Evolutionary conservation across 2,329 filamentous ascomycete species (phyloP).

Genomic region (Aspergillus fischeri): DNA sequence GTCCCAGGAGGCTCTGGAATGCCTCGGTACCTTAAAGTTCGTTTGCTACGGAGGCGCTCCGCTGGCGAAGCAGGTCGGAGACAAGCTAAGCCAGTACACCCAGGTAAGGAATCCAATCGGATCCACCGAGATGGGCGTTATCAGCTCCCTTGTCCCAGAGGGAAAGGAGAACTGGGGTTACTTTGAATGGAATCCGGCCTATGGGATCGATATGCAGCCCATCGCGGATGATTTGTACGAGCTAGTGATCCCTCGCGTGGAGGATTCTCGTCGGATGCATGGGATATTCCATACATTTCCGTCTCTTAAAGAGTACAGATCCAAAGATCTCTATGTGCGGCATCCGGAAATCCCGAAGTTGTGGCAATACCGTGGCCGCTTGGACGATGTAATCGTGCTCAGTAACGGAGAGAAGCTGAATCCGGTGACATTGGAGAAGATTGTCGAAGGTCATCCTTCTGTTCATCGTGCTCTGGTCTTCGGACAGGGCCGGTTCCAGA

Average conservation of each 20-base stretch:
- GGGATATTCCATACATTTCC: too few species aligned
- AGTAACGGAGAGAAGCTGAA: conserved; percentile 44
- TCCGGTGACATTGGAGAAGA: conserved; percentile 35
- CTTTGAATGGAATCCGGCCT: background rate
- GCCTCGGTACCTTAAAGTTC: conserved; percentile 6
- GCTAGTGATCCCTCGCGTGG: too few species aligned
- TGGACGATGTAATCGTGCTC: conserved; percentile 41
- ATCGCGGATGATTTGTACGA: too few species aligned
- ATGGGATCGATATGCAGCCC: conserved; percentile 1
- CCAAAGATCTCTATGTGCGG: too few species aligned
- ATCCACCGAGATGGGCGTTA: conserved; percentile 1
- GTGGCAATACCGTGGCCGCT: too few species aligned
- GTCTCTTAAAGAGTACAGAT: too few species aligned
- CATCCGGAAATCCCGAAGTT: too few species aligned
- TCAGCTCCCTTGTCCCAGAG: conserved; percentile 1
- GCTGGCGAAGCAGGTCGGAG: too few species aligned
- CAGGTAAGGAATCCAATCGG: background rate
- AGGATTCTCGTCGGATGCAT: too few species aligned
- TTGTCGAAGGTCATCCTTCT: conserved; percentile 26
- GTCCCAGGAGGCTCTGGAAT: conserved; percentile 12
- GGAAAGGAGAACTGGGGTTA: background rate
- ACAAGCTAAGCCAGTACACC: too few species aligned
- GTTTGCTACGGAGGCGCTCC: conserved; percentile 2
- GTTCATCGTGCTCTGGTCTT: conserved; percentile 29
- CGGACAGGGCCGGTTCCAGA: conserved; percentile 31